A percentile compares a stretch with the other conserved stretches of the same genome.
Conservation (phyloP, 345 rosid genomes). For the Salix dunnii region DNA sequence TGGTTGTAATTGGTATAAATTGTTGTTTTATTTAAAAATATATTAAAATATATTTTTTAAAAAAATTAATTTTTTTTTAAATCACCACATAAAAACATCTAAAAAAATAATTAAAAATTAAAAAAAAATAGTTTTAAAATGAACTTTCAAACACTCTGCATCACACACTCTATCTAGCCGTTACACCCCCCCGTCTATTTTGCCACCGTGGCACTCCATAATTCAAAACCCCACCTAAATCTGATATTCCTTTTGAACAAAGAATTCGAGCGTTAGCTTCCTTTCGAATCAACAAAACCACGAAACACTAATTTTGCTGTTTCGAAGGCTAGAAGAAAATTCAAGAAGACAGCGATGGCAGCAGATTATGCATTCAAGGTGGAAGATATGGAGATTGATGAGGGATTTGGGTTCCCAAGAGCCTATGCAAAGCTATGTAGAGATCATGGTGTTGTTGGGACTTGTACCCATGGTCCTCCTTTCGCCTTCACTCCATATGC, state of each 20-base stretch:
- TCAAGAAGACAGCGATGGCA: constrained; percentile 28
- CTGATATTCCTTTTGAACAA: neutral
- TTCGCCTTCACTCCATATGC: constrained; percentile 59
- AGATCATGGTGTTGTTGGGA: constrained; percentile 30
- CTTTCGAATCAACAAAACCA: neutral
- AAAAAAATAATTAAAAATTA: no score
- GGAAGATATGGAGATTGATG: constrained; percentile 57
- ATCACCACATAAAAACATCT: no score
- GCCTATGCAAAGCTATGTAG: constrained; percentile 72
- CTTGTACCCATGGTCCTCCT: constrained; percentile 66
- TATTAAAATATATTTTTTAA: no score
- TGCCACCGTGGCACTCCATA: constrained; percentile 13
- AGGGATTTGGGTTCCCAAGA: constrained; percentile 70
- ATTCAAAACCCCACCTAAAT: constrained; percentile 11
- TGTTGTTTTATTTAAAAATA: no score
- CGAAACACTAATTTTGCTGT: neutral
- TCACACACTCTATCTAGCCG: constrained; percentile 14
- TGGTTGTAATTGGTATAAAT: no score
- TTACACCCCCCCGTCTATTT: constrained; percentile 8
- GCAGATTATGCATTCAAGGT: constrained; percentile 38
- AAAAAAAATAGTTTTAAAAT: no score
- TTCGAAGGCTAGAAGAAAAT: neutral
- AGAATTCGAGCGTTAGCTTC: constrained; percentile 27
- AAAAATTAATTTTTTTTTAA: no score
- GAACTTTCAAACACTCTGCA: no score